phyloP scores from a whole-genome alignment of 2,329 filamentous ascomycete species.

The Aciculosporium take region DNA sequence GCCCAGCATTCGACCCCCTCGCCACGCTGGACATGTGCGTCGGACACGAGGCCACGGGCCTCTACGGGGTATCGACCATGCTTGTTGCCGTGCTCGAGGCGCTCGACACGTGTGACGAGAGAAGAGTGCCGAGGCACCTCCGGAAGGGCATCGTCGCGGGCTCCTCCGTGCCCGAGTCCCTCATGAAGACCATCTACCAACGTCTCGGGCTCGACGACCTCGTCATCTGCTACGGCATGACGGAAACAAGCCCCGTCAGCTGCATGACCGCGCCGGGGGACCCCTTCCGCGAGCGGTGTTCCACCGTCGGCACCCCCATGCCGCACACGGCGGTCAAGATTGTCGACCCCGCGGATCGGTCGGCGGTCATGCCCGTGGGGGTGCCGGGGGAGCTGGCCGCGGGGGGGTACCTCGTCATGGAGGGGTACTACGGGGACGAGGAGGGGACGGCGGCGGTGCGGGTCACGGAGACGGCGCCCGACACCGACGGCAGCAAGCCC shows the following conservation, averaged over 20 bases:
- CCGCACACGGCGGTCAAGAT: slow-evolving; percentile 70
- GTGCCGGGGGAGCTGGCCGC: slow-evolving; percentile 69
- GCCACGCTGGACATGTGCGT: slow-evolving; percentile 48
- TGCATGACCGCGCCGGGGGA: slow-evolving; percentile 74
- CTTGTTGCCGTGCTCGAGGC: slow-evolving; percentile 76
- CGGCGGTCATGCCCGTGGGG: slow-evolving; percentile 49
- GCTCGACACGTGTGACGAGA: slow-evolving; percentile 31
- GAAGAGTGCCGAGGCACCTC: slow-evolving; percentile 26
- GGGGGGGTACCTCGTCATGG: slow-evolving; percentile 78
- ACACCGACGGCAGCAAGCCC: too few relatives aligned
- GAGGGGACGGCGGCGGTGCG: slow-evolving; percentile 54
- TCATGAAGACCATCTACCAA: slow-evolving; percentile 65
- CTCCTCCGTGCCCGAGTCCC: slow-evolving; percentile 63
- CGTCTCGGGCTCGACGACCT: slow-evolving; percentile 65
- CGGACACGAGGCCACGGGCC: slow-evolving; percentile 41
- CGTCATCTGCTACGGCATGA: slow-evolving; percentile 95
- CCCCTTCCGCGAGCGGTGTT: slow-evolving; percentile 56
- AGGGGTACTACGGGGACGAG: slow-evolving; percentile 73
- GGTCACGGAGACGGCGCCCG: slow-evolving; percentile 27
- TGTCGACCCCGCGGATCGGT: slow-evolving; percentile 52
- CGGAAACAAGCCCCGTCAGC: slow-evolving; percentile 67
- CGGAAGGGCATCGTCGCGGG: slow-evolving; percentile 88
- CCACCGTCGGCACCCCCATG: slow-evolving; percentile 65
- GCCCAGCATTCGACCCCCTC: slow-evolving; percentile 70
- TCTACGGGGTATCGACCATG: slow-evolving; percentile 93